These are phyloP conservation scores for Aspergillus mulundensis DNA, from an alignment of 495 filamentous ascomycete genomes.

Conservation along the genomic window DNA sequence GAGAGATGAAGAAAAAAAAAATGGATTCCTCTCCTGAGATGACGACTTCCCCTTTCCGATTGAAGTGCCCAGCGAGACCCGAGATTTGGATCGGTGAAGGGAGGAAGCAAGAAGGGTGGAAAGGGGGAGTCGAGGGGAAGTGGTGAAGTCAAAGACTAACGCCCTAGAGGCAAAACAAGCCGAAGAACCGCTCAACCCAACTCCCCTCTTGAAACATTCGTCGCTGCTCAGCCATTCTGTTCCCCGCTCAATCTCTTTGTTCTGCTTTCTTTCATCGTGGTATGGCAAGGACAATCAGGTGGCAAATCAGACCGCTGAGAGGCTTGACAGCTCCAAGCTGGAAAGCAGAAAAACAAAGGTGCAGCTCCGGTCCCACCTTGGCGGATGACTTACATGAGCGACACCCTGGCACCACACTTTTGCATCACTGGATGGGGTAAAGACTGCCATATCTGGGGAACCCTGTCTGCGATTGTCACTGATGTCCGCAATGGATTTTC, in stretches of 20 bases:
- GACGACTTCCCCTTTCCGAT: not conserved
- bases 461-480: not conserved
- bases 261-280: not conserved
- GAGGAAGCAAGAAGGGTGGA: not conserved
- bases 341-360: constrained; percentile 11
- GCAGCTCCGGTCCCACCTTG: constrained; percentile 1
- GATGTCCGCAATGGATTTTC: not conserved
- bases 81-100: constrained; percentile 6
- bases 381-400: constrained; percentile 9
- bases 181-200: not conserved
- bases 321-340: no score
- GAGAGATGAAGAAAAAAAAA: not conserved
- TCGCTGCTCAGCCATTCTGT: not conserved
- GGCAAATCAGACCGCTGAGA: not conserved
- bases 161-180: constrained; percentile 4
- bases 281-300: not conserved
- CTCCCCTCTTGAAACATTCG: constrained; percentile 1
- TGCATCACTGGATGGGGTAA: not conserved
- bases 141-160: constrained; percentile 22
- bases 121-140: constrained; percentile 3
- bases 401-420: not conserved
- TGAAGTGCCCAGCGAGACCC: not conserved
- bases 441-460: not conserved
- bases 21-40: not conserved
- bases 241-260: not conserved